These are phyloP conservation scores for Plasmopara viticola DNA, from an alignment of 352 stramenopile genomes.

Conservation along the genomic window DNA sequence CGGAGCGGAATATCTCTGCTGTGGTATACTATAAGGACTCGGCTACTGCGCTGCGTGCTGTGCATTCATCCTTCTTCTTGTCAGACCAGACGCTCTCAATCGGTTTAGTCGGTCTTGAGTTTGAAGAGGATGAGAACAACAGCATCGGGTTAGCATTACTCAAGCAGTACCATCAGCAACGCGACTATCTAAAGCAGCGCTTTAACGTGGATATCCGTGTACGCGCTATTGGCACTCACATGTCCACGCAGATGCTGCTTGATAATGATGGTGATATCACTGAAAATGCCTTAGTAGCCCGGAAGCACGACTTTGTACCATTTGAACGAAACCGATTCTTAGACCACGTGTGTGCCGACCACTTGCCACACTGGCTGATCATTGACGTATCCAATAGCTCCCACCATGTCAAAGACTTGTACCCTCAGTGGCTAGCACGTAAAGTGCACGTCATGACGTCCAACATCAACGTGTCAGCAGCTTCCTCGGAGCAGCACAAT, in stretches of 20 bases:
- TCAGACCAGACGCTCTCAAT: conserved; percentile 91
- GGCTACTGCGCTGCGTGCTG: conserved; percentile 86
- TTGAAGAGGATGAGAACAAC: conserved; percentile 32
- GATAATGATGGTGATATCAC: conserved; percentile 56
- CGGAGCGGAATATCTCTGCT: conserved; percentile 93
- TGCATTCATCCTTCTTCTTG: conserved; percentile 94
- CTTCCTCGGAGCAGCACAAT: conserved; percentile 63
- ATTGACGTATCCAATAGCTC: conserved; percentile 91
- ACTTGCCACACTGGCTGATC: conserved; percentile 90
- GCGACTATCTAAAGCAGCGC: conserved; percentile 66
- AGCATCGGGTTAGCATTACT: conserved; percentile 83
- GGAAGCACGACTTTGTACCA: conserved; percentile 25
- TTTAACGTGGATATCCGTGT: conserved; percentile 86
- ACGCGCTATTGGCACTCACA: conserved; percentile 64
- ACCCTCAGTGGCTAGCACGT: conserved; percentile 85
- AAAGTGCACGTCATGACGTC: conserved; percentile 92
- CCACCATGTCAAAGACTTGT: conserved; percentile 71
- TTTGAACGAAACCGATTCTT: conserved; percentile 72
- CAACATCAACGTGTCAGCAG: conserved; percentile 87
- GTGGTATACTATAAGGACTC: conserved; percentile 88
- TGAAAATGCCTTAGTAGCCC: conserved; percentile 29
- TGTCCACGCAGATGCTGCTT: conserved; percentile 53
- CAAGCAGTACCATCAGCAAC: conserved; percentile 81
- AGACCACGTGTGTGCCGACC: conserved; percentile 74
- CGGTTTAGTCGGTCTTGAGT: conserved; percentile 84